Evolutionary conservation across 139 green algal species (phyloP).

Genomic region (Pedinophyceae sp.): DNA sequence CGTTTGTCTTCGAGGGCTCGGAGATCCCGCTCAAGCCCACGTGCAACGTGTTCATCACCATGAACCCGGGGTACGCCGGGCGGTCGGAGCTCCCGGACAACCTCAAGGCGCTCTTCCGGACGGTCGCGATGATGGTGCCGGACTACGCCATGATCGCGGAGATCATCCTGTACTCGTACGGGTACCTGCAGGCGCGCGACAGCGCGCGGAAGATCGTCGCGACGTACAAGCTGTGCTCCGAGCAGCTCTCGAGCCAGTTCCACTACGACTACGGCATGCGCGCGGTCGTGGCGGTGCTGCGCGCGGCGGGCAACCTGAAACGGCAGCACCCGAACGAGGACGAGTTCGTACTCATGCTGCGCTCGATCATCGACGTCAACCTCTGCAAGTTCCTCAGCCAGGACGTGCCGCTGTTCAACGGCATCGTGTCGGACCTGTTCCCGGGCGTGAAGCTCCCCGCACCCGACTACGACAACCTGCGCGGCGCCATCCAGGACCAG

Average conservation of each 20-base stretch:
- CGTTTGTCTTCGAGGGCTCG: conserved; percentile 56
- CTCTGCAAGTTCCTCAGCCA: conserved; percentile 73
- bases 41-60: conserved; percentile 72
- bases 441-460: conserved; percentile 40
- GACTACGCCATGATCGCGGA: conserved; percentile 59
- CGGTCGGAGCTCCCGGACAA: conserved; percentile 50
- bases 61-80: conserved; percentile 62
- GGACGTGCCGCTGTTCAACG: conserved; percentile 62
- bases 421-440: conserved; percentile 56
- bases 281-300: conserved; percentile 56
- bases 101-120: conserved; percentile 56
- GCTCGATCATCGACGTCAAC: conserved; percentile 60
- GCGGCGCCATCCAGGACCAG: conserved; percentile 28
- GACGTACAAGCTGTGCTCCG: conserved; percentile 66
- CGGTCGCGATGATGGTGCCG: conserved; percentile 60
- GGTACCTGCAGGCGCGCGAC: conserved; percentile 42
- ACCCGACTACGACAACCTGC: conserved; percentile 38
- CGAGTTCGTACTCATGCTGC: conserved; percentile 53
- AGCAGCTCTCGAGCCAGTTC: conserved; percentile 63
- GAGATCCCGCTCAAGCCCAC: conserved; percentile 47
- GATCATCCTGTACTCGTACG: conserved; percentile 59
- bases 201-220: conserved; percentile 62
- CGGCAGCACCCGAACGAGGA: conserved; percentile 26
- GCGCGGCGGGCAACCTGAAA: conserved; percentile 32
- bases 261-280: conserved; percentile 73